Evolutionary conservation across 1,284 basidiomycete genomes (phyloP), one percentile per base, ranked within the genome.

Genomic region (Tylopilus orsonianus): DNA sequence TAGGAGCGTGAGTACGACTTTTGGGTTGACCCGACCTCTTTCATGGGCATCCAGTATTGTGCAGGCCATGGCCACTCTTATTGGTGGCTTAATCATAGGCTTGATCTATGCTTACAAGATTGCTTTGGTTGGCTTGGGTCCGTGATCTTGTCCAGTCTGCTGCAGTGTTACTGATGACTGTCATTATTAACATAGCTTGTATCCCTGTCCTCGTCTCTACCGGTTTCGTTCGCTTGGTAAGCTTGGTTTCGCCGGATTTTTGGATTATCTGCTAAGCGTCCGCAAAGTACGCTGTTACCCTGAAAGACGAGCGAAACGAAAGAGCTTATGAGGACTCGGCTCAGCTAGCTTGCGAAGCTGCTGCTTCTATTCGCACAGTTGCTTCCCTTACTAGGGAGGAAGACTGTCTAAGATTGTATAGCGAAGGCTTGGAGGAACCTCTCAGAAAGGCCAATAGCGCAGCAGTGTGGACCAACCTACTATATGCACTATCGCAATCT

Each of bases 321-420:
- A 18, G 3, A 16, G 23, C 38, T 5, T 3, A 40, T 22, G 87
- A 89, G 57, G 71, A 71, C 5, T 92, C 90, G 16, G 92, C 95
- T 14, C 93, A 96, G 57, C 69, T 95, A 22, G 96, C 96, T 24
- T 90, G 90, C 61, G 96, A 98, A 70, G 93, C 94, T 22, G 93
- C 94, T 14, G 88, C 81, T 5, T 78, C 94, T 3, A 97, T 99
- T 62, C 84, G 93, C n/a, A 97, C 96, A 4, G 94, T 99, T 24
- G 94, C 94, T 1, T 82, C 88, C 2, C 76, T 98, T 38, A 97
- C 93, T 0, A 78, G 93, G 19, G 94, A 93, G 68, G 80, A 83
- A 37, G 86, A 93, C 61, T 86, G 92, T 66, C 69, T 84, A 53
- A 70, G 72, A 19, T 71, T 87, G 7, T 96, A 95, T 72, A 83